Percentiles rank a stretch among this genome's conserved stretches.
phyloP scores from a whole-genome alignment of 2,329 filamentous ascomycete genomes.

The Neofusicoccum kwambonambiense region DNA sequence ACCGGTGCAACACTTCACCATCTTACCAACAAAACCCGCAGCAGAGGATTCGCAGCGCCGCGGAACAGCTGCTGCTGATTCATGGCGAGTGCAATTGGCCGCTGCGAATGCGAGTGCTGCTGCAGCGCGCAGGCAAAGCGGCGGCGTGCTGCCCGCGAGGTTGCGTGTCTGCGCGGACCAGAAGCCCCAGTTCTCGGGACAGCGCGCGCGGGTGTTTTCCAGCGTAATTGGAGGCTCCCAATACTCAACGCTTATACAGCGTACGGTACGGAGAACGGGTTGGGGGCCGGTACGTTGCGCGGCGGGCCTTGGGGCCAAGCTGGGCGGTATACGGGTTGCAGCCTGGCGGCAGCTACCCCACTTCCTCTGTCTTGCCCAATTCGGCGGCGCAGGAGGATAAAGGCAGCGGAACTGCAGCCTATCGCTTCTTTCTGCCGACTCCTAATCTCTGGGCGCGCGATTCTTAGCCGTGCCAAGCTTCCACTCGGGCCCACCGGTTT shows the following conservation, averaged over 20 bases:
- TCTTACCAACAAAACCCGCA: not conserved
- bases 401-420: not conserved
- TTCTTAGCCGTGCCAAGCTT: not conserved
- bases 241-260: too few species aligned
- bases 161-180: too few species aligned
- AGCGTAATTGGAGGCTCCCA: too few species aligned
- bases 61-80: too few species aligned
- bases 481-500: not conserved
- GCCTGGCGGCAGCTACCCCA: slow-evolving; percentile 7
- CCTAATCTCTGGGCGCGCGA: too few species aligned
- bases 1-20: not conserved
- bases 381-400: not conserved
- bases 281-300: not conserved
- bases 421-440: not conserved
- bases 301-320: not conserved
- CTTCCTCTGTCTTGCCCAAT: not conserved
- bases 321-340: not conserved
- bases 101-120: too few species aligned
- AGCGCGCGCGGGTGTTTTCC: too few species aligned
- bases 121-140: too few species aligned
- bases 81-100: too few species aligned
- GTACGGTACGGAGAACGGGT: not conserved
- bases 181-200: too few species aligned
- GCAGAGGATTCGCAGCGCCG: too few species aligned
- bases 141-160: too few species aligned